Conservation (phyloP, 768 basidiomycete genomes). For the Tylopilus subfusipes region DNA sequence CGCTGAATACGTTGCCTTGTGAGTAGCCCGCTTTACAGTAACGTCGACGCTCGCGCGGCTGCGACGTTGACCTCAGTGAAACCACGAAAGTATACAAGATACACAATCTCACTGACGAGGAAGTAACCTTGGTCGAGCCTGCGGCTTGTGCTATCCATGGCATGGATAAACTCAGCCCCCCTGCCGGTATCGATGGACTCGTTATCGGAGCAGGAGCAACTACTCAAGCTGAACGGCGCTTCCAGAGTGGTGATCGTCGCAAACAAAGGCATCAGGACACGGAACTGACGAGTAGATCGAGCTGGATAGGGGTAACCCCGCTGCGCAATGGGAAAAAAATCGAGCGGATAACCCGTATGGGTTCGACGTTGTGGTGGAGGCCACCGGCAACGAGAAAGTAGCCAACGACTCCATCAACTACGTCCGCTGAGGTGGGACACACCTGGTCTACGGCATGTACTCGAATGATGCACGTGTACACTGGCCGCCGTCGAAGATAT, state of each 20-base stretch:
- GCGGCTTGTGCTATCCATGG: constrained; percentile 88
- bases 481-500: constrained; percentile 80
- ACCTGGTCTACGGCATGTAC: constrained; percentile 86
- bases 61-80: constrained; percentile 35
- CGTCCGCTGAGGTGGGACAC: constrained; percentile 72
- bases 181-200: constrained; percentile 76
- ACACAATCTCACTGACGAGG: constrained; percentile 77
- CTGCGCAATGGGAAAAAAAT: constrained; percentile 69
- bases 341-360: constrained; percentile 77
- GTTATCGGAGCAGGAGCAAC: constrained; percentile 79
- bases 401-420: constrained; percentile 84
- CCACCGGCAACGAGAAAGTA: constrained; percentile 74
- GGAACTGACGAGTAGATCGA: constrained; percentile 82
- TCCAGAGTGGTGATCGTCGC: constrained; percentile 74
- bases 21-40: constrained; percentile 23
- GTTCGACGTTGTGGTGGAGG: constrained; percentile 77
- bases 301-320: constrained; percentile 67
- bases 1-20: constrained; percentile 83
- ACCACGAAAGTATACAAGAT: constrained; percentile 79
- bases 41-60: neutral
- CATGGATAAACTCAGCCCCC: constrained; percentile 75
- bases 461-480: constrained; percentile 73
- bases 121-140: constrained; percentile 81
- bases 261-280: constrained; percentile 85
- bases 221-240: constrained; percentile 83